Evolutionary conservation across 2,329 filamentous ascomycete genomes (phyloP), one percentile per base, ranked within the genome.

Genomic region (Penicillium frequentans): DNA sequence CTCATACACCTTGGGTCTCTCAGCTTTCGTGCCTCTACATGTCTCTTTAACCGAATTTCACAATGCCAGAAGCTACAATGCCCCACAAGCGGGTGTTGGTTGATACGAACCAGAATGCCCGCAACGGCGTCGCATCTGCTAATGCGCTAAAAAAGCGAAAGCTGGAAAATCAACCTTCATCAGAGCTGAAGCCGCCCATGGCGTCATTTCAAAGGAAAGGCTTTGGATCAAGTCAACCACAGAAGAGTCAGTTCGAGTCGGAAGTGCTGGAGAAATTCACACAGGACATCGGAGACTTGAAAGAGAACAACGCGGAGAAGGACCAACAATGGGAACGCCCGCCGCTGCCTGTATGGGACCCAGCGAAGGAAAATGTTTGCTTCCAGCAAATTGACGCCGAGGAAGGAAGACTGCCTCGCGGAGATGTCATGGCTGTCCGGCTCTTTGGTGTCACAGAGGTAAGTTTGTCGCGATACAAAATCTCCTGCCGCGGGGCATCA

Each of bases 361-460:
- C 87, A 9, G 72, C 83, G 52, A 85, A 77, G 35, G 86, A 95
- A 62, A 87, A 79, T 63, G 80, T 99, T n/a, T 86, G 84, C 63
- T 98, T 99, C 70, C 95, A 99, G 77, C 90, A 96, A 70, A 99
- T 99, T 65, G 96, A 99, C 70, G 89, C 87, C 1, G 93, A 98
- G 71, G 93, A 99, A 73, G 93, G 95, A 21, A 90, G 86, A 3
- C 75, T 97, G 1, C 80, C 88, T 71, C 33, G 16, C 9, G 90
- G 90, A 49, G 91, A 90, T 21, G 87, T 82, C 70, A 81, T 90
- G 0, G 88, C 91, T 0, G 85, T 99, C 56, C 96, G 95, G 79
- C 83, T 99, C 21, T 99, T 98, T 76, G 95, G 95, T 67, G 92
- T 98, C 4, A 96, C 91, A 33, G 86, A 90, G 80, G 86, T 86